Conservation (phyloP, 208 protist genomes). For the Acanthamoeba lenticulata region DNA sequence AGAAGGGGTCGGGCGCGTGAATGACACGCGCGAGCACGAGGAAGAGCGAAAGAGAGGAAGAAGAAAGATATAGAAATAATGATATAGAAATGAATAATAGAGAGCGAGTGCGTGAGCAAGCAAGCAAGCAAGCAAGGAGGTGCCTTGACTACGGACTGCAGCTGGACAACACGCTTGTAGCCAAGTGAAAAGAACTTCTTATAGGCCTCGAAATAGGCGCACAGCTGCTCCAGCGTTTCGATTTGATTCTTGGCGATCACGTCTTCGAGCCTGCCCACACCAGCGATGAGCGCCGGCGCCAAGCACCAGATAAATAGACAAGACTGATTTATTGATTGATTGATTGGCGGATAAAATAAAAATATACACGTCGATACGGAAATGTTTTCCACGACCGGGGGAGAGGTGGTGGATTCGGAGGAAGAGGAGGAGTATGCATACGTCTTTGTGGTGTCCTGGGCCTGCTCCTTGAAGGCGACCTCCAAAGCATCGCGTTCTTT, state of each 20-base stretch:
- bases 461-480: neutral
- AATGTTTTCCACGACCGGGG: too few relatives aligned
- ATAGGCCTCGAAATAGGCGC: slow-evolving; percentile 45
- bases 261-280: neutral
- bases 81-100: too few relatives aligned
- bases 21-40: neutral
- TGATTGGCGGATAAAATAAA: too few relatives aligned
- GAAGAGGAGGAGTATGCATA: neutral
- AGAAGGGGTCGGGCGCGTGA: neutral
- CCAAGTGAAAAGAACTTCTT: slow-evolving; percentile 6
- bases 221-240: slow-evolving; percentile 35
- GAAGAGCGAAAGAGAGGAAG: neutral
- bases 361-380: too few relatives aligned
- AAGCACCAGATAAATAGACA: neutral
- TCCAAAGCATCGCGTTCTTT: slow-evolving; percentile 42
- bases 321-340: too few relatives aligned
- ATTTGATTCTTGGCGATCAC: slow-evolving; percentile 41
- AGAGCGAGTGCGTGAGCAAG: too few relatives aligned
- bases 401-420: too few relatives aligned
- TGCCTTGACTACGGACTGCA: neutral
- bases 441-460: slow-evolving; percentile 42
- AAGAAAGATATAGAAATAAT: neutral
- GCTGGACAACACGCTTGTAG: slow-evolving; percentile 33
- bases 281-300: neutral
- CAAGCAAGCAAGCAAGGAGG: too few relatives aligned